Evolutionary conservation across 495 filamentous ascomycete genomes (phyloP), one percentile per base, ranked within the genome.

Genomic region (Sabuloglossum arenarium): DNA sequence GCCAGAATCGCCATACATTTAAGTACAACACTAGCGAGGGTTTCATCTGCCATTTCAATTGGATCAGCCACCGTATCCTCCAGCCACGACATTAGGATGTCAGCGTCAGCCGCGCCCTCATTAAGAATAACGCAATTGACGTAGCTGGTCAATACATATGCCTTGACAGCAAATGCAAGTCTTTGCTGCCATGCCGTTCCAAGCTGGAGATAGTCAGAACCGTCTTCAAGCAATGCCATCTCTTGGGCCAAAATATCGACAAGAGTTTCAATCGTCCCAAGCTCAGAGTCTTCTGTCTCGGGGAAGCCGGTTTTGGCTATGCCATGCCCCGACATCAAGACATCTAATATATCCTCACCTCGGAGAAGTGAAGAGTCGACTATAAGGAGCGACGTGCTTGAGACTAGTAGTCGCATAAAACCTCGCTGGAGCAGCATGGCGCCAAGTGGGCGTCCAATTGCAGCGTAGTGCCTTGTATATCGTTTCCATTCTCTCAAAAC

Each of bases 401-500:
- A 79, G 55, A 86, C 82, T 27, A 93, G 73, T 50, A 97, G 77
- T 63, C 77, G 79, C 79, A 89, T 89, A 64, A 88, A 88, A 53
- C 79, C 85, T 62, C 84, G 79, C 64, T 88, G 87, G 16, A 98
- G 67, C 8, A 96, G 70, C 85, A 95, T 89, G n/a, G 88, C 87
- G 4, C 91, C 88, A 30, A 97, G 67, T 1, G 91, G 89, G 16
- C 84, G 79, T 12, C 84, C 84, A 56, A 77, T 73, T 9, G 77
- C 75, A 27, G 88, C 79, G 66, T 98, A 97, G 47, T 85, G 81
- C n/a, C 81, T 80, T 19, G 82, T 70, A 67, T 81, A 88, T 58
- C 78, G 76, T 64, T 81, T 90, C 91, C 91, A 98, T 53, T 88
- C 81, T 55, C 70, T 68, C 42, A 84, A 71, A 0, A 71, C 69